A percentile compares a stretch with the other conserved stretches of the same genome.
phyloP scores from a whole-genome alignment of 495 filamentous ascomycete genomes.

The Pseudomonodictys pantanalensis region DNA sequence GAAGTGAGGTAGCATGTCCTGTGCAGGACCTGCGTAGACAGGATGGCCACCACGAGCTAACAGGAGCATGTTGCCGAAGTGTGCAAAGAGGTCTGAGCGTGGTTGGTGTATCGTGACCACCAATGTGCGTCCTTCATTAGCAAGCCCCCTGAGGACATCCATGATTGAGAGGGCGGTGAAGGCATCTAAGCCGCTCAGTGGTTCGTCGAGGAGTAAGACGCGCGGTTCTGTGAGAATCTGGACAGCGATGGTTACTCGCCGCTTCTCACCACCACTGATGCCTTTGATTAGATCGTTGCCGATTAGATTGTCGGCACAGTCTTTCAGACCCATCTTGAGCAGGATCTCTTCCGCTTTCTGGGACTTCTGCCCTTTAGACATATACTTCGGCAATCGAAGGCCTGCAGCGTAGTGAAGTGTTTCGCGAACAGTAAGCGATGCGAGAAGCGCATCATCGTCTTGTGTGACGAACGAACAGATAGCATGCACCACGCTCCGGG shows the following conservation, averaged over 20 bases:
- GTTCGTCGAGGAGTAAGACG: slow-evolving; percentile 69
- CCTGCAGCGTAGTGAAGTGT: slow-evolving; percentile 64
- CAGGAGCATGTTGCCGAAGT: slow-evolving; percentile 68
- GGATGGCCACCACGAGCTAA: slow-evolving; percentile 64
- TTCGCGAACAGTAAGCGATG: slow-evolving; percentile 71
- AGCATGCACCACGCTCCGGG: slow-evolving; percentile 61
- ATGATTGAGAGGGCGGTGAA: slow-evolving; percentile 75
- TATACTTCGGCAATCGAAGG: slow-evolving; percentile 64
- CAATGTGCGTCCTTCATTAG: slow-evolving; percentile 69
- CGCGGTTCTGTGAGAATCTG: slow-evolving; percentile 72
- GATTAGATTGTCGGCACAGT: slow-evolving; percentile 71
- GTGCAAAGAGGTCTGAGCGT: slow-evolving; percentile 65
- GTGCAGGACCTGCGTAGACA: slow-evolving; percentile 63
- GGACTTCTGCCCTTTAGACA: slow-evolving; percentile 62
- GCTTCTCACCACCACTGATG: slow-evolving; percentile 74
- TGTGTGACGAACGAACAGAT: slow-evolving; percentile 73
- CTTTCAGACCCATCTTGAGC: slow-evolving; percentile 70
- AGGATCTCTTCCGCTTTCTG: slow-evolving; percentile 66
- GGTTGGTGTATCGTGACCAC: slow-evolving; percentile 75
- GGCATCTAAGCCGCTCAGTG: slow-evolving; percentile 61
- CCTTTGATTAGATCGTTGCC: slow-evolving; percentile 70
- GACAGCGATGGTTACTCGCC: slow-evolving; percentile 70
- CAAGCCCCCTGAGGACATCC: slow-evolving; percentile 63
- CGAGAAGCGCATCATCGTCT: slow-evolving; percentile 69
- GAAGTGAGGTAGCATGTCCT: slow-evolving; percentile 66